Conservation (phyloP, 768 basidiomycete species). For the Zangia roseola region DNA sequence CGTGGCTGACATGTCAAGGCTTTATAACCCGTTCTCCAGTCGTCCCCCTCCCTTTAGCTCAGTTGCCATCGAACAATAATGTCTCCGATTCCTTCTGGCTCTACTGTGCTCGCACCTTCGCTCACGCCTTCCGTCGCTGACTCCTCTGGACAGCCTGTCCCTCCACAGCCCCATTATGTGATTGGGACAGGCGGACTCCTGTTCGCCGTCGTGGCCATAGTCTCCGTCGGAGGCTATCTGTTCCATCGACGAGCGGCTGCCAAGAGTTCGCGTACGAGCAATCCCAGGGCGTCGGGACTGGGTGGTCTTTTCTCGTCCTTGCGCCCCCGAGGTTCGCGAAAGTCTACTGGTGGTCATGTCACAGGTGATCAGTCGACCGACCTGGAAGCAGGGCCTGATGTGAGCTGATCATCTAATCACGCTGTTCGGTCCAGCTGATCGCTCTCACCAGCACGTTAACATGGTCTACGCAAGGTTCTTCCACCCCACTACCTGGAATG, state of each 20-base stretch:
- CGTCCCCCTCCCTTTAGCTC: neutral
- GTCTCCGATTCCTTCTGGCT: conserved; percentile 17
- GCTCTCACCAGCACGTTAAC: conserved; percentile 9
- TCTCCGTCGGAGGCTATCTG: conserved; percentile 15
- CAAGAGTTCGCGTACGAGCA: neutral
- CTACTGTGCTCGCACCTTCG: neutral
- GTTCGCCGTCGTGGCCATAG: conserved; percentile 12
- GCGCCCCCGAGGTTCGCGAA: neutral
- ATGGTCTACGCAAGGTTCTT: conserved; percentile 24
- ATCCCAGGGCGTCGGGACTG: conserved; percentile 5
- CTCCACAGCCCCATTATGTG: neutral
- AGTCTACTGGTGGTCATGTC: neutral
- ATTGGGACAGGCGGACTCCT: conserved; percentile 15
- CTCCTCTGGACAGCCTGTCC: neutral
- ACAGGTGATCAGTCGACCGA: neutral
- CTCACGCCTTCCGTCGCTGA: conserved; percentile 1
- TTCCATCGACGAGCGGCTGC: conserved; percentile 2
- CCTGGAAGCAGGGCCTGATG: conserved; percentile 14
- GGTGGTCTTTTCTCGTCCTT: conserved; percentile 7
- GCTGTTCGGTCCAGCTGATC: neutral
- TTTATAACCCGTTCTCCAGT: conserved; percentile 7
- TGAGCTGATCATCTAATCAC: neutral
- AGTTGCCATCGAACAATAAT: conserved; percentile 7
- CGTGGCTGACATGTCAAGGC: neutral
- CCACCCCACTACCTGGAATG: conserved; percentile 22